These are phyloP conservation scores for Neurospora tetraspora DNA, from an alignment of 495 filamentous ascomycete genomes.

Conservation along the genomic window DNA sequence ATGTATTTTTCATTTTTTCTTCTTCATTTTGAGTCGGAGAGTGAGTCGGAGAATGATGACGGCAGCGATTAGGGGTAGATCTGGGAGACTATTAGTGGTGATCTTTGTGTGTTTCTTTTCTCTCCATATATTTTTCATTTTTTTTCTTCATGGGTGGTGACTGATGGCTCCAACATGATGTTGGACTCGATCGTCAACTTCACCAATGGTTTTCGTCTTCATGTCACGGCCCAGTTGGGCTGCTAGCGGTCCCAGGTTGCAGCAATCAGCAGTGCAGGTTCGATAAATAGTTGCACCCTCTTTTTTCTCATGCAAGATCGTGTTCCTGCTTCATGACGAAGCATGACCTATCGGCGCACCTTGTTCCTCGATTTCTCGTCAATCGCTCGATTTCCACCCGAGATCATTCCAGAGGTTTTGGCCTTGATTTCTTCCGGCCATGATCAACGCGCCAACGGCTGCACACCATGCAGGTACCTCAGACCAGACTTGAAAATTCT, in stretches of 20 bases:
- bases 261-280: not conserved
- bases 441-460: constrained; percentile 7
- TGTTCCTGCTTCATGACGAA: constrained; percentile 2
- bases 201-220: not conserved
- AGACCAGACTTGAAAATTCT: not conserved
- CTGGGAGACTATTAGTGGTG: too few relatives aligned
- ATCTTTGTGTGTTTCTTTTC: too few relatives aligned
- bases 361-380: not conserved
- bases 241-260: not conserved
- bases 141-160: too few relatives aligned
- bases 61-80: too few relatives aligned
- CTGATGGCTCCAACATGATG: not conserved
- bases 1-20: too few relatives aligned
- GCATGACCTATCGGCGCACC: not conserved
- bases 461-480: constrained; percentile 14
- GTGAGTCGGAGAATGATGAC: too few relatives aligned
- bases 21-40: too few relatives aligned
- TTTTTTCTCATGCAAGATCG: not conserved
- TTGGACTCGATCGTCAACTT: not conserved
- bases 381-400: not conserved
- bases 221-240: not conserved
- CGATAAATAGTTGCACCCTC: not conserved
- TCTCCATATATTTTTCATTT: too few relatives aligned
- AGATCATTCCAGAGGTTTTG: not conserved
- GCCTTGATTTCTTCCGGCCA: not conserved